These are phyloP conservation scores for Alloteropsis angusta DNA, from an alignment of 202 grass and related monocot genomes.

Conservation along the genomic window DNA sequence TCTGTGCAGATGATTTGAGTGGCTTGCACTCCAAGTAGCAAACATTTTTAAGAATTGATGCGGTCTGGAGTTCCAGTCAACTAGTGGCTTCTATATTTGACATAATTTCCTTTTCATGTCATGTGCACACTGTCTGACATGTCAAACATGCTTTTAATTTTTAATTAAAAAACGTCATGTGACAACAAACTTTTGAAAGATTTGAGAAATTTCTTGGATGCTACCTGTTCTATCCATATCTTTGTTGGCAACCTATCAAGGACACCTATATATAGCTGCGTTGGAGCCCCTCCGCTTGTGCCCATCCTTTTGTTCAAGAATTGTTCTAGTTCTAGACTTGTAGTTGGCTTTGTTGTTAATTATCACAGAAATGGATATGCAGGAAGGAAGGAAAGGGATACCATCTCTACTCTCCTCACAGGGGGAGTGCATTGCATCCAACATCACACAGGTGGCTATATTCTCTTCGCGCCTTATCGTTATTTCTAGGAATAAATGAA, in stretches of 20 bases:
- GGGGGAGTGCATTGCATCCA: conserved; percentile 34
- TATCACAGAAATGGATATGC: conserved; percentile 17
- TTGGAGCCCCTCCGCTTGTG: not conserved
- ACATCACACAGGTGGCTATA: conserved; percentile 34
- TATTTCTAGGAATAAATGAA: not conserved
- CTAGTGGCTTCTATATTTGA: not conserved
- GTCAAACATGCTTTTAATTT: not conserved
- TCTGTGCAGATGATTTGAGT: not conserved
- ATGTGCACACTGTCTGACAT: not conserved
- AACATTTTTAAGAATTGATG: not conserved
- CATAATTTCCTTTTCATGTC: not conserved
- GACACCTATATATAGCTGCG: conserved; percentile 1
- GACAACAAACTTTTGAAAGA: not conserved
- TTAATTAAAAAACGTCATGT: not conserved
- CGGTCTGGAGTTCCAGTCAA: not conserved
- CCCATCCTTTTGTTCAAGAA: not conserved
- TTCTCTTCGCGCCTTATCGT: not conserved
- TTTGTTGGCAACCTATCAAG: not conserved
- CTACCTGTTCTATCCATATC: not conserved
- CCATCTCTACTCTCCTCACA: conserved; percentile 25
- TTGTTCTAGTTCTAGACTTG: conserved; percentile 2
- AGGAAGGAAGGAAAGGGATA: conserved; percentile 40
- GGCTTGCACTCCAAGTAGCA: conserved; percentile 25
- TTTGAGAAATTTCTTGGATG: conserved; percentile 31
- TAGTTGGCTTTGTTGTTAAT: not conserved